phyloP scores from a whole-genome alignment of 495 filamentous ascomycete genomes.

The Hyaloscypha finlandica region DNA sequence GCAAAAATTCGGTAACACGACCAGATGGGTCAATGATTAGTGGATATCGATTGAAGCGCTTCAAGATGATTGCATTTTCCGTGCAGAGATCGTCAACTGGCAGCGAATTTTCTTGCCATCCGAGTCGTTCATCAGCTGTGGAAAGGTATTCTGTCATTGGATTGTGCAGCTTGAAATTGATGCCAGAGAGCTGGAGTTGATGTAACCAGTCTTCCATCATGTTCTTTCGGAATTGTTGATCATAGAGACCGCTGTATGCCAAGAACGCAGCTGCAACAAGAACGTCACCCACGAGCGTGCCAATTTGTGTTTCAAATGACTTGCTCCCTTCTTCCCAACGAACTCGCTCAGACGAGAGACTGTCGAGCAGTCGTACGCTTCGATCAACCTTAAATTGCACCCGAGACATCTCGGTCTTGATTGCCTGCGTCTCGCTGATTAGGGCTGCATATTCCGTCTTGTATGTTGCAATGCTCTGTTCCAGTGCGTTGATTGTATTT shows the following conservation, averaged over 20 bases:
- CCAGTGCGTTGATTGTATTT: conserved; percentile 78
- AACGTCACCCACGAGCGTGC: conserved; percentile 93
- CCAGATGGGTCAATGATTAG: conserved; percentile 98
- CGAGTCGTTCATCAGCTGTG: conserved; percentile 89
- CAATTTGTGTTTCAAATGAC: conserved; percentile 96
- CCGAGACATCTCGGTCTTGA: conserved; percentile 93
- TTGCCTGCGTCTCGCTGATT: conserved; percentile 95
- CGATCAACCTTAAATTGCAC: conserved; percentile 98
- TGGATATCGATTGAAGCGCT: conserved; percentile 97
- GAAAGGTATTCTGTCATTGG: conserved; percentile 96
- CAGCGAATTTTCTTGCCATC: conserved; percentile 92
- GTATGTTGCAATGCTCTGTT: conserved; percentile 92
- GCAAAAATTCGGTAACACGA: conserved; percentile 89
- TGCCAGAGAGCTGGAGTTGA: conserved; percentile 85
- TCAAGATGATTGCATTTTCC: conserved; percentile 95
- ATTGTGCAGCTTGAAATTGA: conserved; percentile 90
- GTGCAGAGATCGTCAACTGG: conserved; percentile 99
- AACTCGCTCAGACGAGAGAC: conserved; percentile 86
- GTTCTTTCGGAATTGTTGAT: conserved; percentile 94
- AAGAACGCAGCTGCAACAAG: conserved; percentile 94
- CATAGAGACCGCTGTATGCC: conserved; percentile 96
- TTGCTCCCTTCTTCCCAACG: conserved; percentile 97
- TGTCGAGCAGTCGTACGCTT: conserved; percentile 91
- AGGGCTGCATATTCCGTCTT: conserved; percentile 95
- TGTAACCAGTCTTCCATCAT: conserved; percentile 98